A percentile compares a stretch with the other conserved stretches of the same genome.
phyloP scores from a whole-genome alignment of 371 early-diverging fungal genomes.

The Batkoa obscura region DNA sequence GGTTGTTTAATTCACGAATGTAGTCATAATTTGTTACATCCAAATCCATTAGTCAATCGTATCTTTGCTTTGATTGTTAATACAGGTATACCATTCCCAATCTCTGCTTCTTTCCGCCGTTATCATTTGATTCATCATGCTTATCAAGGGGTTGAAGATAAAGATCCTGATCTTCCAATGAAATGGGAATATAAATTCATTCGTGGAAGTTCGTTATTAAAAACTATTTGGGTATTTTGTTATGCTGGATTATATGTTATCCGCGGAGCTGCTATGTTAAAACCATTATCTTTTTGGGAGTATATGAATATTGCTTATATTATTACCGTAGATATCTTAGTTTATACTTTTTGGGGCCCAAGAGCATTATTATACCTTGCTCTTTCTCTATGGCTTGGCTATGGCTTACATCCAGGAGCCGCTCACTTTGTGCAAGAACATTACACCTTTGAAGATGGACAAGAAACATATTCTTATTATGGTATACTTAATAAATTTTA shows the following conservation, averaged over 20 bases:
- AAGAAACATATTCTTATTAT: slow-evolving; percentile 96
- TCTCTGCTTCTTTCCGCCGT: slow-evolving; percentile 68
- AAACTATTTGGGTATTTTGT: slow-evolving; percentile 63
- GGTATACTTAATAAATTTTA: slow-evolving; percentile 67
- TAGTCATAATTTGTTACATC: slow-evolving; percentile 61
- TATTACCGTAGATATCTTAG: slow-evolving; percentile 28
- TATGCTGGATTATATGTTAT: slow-evolving; percentile 83
- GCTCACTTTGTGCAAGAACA: slow-evolving; percentile 97
- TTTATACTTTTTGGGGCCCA: slow-evolving; percentile 38
- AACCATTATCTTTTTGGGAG: slow-evolving; percentile 61
- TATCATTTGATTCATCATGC: slow-evolving; percentile 95
- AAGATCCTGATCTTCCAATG: slow-evolving; percentile 87
- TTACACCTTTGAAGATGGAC: slow-evolving; percentile 85
- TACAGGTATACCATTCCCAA: slow-evolving; percentile 61
- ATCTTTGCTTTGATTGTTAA: slow-evolving; percentile 68
- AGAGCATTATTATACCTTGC: slow-evolving; percentile 53
- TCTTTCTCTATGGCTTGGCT: slow-evolving; percentile 69
- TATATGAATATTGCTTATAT: slow-evolving; percentile 53
- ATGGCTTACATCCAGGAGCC: slow-evolving; percentile 84
- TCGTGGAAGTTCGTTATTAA: slow-evolving; percentile 44
- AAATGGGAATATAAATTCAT: slow-evolving; percentile 70
- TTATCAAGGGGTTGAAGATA: slow-evolving; percentile 87
- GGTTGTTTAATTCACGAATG: slow-evolving; percentile 84
- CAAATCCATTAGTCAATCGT: slow-evolving; percentile 50
- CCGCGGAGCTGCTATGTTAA: slow-evolving; percentile 63